phyloP scores from a whole-genome alignment of 2,329 filamentous ascomycete genomes.

The Sporothrix sp. region DNA sequence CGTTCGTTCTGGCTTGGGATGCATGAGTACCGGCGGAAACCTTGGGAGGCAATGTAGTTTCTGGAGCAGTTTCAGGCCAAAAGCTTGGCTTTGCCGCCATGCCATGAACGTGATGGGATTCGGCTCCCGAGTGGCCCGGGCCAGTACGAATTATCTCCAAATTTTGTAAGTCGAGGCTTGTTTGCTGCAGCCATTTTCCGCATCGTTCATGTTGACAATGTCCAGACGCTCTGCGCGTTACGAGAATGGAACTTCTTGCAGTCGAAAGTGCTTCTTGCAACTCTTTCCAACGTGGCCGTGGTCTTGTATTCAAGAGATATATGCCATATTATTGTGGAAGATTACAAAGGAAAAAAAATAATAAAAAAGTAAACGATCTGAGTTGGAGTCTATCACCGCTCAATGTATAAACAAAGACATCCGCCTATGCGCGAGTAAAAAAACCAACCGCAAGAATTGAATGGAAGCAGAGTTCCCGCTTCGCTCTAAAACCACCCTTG shows the following conservation, averaged over 20 bases:
- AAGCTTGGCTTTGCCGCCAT: neutral
- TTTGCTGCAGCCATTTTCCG: too few species aligned
- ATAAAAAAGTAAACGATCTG: neutral
- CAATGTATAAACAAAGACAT: conserved; percentile 3
- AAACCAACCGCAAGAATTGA: neutral
- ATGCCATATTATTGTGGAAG: neutral
- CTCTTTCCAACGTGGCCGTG: too few species aligned
- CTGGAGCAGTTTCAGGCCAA: conserved; percentile 3
- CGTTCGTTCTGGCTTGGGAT: neutral
- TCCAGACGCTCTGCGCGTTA: too few species aligned
- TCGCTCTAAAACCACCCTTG: too few species aligned
- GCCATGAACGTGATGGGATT: too few species aligned
- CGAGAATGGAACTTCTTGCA: too few species aligned
- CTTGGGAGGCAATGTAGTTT: neutral
- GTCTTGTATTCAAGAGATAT: neutral
- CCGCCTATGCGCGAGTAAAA: too few species aligned
- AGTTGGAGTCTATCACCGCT: conserved; percentile 1
- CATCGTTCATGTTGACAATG: too few species aligned
- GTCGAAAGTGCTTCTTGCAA: too few species aligned
- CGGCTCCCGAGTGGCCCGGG: too few species aligned
- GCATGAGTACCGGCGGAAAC: neutral
- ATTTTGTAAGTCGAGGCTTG: too few species aligned
- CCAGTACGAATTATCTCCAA: too few species aligned
- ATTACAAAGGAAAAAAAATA: neutral
- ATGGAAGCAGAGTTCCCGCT: neutral